These are phyloP conservation scores for Arachnopeziza araneosa DNA, from an alignment of 2,329 filamentous ascomycete species.

Conservation along the genomic window DNA sequence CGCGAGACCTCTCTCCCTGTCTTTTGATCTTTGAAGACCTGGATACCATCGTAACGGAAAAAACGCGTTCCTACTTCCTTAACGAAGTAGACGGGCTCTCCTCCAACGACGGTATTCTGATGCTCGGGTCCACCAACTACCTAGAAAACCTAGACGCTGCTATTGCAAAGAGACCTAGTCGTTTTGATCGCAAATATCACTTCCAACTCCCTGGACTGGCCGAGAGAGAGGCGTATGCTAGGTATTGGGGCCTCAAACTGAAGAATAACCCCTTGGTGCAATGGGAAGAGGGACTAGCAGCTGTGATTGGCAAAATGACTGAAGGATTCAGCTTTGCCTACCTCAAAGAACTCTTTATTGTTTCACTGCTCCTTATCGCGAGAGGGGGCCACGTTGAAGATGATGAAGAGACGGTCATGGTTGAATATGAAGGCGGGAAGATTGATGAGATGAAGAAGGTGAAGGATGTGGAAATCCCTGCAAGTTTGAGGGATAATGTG, in stretches of 20 bases:
- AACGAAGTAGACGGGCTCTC: conserved; percentile 68
- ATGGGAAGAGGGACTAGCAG: conserved; percentile 53
- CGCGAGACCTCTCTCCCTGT: conserved; percentile 59
- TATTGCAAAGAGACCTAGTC: conserved; percentile 57
- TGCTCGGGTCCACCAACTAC: conserved; percentile 61
- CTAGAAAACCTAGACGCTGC: conserved; percentile 62
- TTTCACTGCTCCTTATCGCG: conserved; percentile 52
- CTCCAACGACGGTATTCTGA: conserved; percentile 65
- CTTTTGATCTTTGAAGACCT: conserved; percentile 69
- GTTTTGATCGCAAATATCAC: conserved; percentile 62
- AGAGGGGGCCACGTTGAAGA: conserved; percentile 37
- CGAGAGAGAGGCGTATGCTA: conserved; percentile 52
- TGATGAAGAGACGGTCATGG: conserved; percentile 40
- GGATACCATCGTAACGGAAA: conserved; percentile 57
- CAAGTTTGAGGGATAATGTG: conserved; percentile 15
- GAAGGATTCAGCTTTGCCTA: conserved; percentile 64
- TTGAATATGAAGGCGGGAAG: conserved; percentile 5
- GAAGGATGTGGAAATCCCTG: conserved; percentile 15
- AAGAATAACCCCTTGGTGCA: conserved; percentile 48
- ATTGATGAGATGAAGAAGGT: conserved; percentile 5
- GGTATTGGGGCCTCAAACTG: conserved; percentile 57
- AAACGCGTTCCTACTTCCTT: conserved; percentile 61
- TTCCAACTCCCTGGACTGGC: conserved; percentile 52
- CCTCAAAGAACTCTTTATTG: conserved; percentile 63
- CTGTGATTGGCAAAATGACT: conserved; percentile 53